phyloP scores from a whole-genome alignment of 176 grass and related monocot species.

The Raddia distichophylla region DNA sequence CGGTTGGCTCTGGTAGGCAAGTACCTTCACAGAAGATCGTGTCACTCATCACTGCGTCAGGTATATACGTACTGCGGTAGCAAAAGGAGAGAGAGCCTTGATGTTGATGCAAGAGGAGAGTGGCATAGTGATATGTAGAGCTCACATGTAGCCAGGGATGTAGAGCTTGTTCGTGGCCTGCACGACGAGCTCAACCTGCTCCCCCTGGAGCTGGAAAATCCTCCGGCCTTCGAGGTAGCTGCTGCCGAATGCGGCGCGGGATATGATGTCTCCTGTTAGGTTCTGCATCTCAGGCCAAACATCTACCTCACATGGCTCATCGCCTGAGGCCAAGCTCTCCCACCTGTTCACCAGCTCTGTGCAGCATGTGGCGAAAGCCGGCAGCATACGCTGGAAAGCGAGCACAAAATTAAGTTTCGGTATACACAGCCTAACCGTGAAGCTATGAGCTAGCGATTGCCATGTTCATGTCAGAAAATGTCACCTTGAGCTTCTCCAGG shows the following conservation, averaged over 20 bases:
- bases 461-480: background rate
- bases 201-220: constrained; percentile 68
- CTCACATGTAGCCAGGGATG: constrained; percentile 71
- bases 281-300: constrained; percentile 65
- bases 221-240: constrained; percentile 65
- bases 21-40: constrained; percentile 18
- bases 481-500: constrained; percentile 77
- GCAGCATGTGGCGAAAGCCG: constrained; percentile 60
- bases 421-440: background rate
- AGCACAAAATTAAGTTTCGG: background rate
- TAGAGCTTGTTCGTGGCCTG: constrained; percentile 36
- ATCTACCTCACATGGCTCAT: constrained; percentile 55
- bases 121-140: background rate
- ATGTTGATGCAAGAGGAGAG: background rate
- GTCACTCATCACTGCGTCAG: background rate
- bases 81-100: no score
- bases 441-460: background rate
- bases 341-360: constrained; percentile 56
- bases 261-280: constrained; percentile 71
- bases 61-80: background rate
- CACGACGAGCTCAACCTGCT: constrained; percentile 48
- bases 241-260: constrained; percentile 74
- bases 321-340: constrained; percentile 43
- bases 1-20: constrained; percentile 56
- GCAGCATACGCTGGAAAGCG: constrained; percentile 55